Percentiles rank a stretch among this genome's conserved stretches.
phyloP scores from a whole-genome alignment of 441 rosid genomes.

The Raphanus hybrid region DNA sequence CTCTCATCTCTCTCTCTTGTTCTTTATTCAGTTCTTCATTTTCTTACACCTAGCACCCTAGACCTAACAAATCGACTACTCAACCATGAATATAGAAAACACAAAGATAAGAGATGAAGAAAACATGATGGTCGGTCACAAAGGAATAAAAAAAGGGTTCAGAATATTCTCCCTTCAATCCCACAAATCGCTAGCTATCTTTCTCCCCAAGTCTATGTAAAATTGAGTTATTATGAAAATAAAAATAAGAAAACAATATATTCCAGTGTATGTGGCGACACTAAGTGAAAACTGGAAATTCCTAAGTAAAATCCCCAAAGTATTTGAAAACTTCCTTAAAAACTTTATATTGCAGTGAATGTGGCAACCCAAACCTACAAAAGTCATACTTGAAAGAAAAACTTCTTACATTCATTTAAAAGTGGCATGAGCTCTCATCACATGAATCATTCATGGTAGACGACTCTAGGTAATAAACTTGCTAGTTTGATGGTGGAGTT shows the following conservation, averaged over 20 bases:
- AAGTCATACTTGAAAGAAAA: too few relatives aligned
- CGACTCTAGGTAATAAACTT: not conserved
- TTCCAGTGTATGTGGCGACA: not conserved
- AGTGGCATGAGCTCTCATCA: not conserved
- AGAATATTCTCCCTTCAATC: not conserved
- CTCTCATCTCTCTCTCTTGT: too few relatives aligned
- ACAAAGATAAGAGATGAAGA: not conserved
- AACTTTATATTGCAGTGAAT: too few relatives aligned
- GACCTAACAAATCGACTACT: not conserved
- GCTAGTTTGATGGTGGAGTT: not conserved
- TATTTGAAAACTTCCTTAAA: not conserved
- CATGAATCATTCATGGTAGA: not conserved
- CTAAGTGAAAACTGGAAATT: not conserved
- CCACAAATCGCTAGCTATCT: not conserved
- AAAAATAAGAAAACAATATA: too few relatives aligned
- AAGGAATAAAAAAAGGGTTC: not conserved
- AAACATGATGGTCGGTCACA: not conserved
- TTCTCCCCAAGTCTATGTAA: not conserved
- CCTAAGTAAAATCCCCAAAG: not conserved
- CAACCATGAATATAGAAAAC: not conserved
- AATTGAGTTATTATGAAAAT: not conserved
- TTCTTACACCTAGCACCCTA: not conserved
- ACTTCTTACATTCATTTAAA: not conserved
- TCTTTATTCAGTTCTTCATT: too few relatives aligned
- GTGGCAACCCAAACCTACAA: too few relatives aligned